These are phyloP conservation scores for Lipomyces anomalus DNA, from an alignment of 805 yeast genomes.

Conservation along the genomic window DNA sequence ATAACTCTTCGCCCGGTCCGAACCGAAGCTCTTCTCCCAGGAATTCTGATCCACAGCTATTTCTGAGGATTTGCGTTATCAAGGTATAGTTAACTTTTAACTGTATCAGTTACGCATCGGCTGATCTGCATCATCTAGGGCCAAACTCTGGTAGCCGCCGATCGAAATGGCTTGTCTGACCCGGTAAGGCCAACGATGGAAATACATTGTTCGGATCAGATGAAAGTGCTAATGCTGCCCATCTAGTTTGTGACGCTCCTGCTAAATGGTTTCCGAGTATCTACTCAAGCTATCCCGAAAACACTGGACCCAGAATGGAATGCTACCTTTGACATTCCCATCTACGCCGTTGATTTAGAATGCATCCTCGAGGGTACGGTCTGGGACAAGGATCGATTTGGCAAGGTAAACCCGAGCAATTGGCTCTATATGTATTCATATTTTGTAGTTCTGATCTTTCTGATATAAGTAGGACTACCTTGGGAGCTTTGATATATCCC, in stretches of 20 bases:
- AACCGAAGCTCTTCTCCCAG: conserved; percentile 2
- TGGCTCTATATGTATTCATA: no score
- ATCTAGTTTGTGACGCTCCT: conserved; percentile 26
- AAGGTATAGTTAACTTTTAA: conserved; percentile 3
- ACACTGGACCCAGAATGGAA: conserved; percentile 75
- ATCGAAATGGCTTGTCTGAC: conserved; percentile 17
- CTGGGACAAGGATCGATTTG: conserved; percentile 30
- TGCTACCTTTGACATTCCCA: conserved; percentile 52
- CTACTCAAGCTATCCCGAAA: conserved; percentile 56
- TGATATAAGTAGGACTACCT: conserved; percentile 11
- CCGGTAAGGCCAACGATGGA: conserved; percentile 15
- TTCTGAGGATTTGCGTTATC: conserved; percentile 8
- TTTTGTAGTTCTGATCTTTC: no score
- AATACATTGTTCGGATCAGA: no score
- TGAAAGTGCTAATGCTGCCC: neutral
- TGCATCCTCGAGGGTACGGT: conserved; percentile 20
- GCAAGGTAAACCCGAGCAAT: conserved; percentile 22
- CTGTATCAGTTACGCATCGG: neutral
- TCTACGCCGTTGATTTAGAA: conserved; percentile 16
- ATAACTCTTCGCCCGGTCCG: neutral
- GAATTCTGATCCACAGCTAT: conserved; percentile 6
- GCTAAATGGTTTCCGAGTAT: conserved; percentile 28
- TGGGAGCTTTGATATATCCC: conserved; percentile 20
- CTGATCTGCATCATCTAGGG: conserved; percentile 10
- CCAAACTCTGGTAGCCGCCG: conserved; percentile 15